phyloP scores from a whole-genome alignment of 805 yeast species.

The Clavispora asparagi region DNA sequence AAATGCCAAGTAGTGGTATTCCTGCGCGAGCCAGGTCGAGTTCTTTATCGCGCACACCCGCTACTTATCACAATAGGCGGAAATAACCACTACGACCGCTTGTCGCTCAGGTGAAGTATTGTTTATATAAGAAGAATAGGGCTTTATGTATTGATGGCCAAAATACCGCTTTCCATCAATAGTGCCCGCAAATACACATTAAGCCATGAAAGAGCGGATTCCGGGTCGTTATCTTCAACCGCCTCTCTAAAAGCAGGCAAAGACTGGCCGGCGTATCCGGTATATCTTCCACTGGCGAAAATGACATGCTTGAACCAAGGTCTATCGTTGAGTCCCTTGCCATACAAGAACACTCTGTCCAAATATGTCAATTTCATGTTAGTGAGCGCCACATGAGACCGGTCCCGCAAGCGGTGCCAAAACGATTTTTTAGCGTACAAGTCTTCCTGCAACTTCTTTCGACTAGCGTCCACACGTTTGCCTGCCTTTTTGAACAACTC shows the following conservation, averaged over 20 bases:
- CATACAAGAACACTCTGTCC: constrained; percentile 43
- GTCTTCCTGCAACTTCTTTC: constrained; percentile 12
- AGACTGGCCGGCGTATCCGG: constrained; percentile 57
- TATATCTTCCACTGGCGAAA: constrained; percentile 56
- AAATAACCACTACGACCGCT: too few relatives aligned
- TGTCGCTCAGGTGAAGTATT: too few relatives aligned
- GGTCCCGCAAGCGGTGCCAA: constrained; percentile 18
- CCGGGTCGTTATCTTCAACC: constrained; percentile 41
- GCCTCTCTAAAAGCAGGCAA: constrained; percentile 54
- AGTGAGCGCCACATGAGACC: constrained; percentile 17
- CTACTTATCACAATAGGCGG: too few relatives aligned
- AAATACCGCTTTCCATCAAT: not conserved
- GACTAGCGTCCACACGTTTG: constrained; percentile 5
- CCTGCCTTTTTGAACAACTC: constrained; percentile 7
- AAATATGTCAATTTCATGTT: constrained; percentile 37
- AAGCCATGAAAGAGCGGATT: constrained; percentile 35
- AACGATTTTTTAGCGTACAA: constrained; percentile 16
- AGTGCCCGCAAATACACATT: constrained; percentile 6
- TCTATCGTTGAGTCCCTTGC: constrained; percentile 45
- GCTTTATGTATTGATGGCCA: not conserved
- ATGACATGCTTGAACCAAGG: constrained; percentile 56
- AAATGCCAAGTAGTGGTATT: not conserved
- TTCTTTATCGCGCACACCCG: too few relatives aligned
- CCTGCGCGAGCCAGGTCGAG: too few relatives aligned
- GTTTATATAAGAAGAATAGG: not conserved